Base-by-base conservation (phyloP, 2,329 filamentous ascomycete species). In the Boeremia lycopersici region DNA sequence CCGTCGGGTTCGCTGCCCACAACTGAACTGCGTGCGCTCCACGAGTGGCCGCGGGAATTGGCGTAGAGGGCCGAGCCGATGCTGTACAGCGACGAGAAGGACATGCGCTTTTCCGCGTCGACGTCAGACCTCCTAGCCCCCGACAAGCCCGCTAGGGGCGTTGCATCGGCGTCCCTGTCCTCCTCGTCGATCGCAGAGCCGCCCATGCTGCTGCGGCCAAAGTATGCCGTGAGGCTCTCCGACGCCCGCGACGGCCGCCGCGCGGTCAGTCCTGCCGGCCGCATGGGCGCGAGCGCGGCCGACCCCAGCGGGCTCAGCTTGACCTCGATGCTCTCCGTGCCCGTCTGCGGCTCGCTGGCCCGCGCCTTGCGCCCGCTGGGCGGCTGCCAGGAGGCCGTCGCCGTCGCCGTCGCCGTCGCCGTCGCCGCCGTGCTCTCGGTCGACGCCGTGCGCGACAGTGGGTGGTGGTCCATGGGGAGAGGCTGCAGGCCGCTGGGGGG, bases 31-130 rank as follows among this genome's bases (percentile, higher is more conserved):
- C 77, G 70, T 60, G 61, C 79, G 74, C 74, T 84, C 65, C 63
- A 79, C 72, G 73, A 84, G 76, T 67, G 71, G 64, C 65, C 74
- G 82, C 85, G 59, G 77, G 81, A 66, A 78, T 82, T 83, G 51
- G 73, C 74, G 60, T 74, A 76, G 17, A 79, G 82, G 48, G 80
- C 84, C 6, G 87, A 89, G 39, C 84, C 84, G 23, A 89, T 76
- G 29, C 89, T 91, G 68, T 89, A 89, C 45, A 90, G 77, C 0
- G 89, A 93, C 7, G 88, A 90, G 56, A 88, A 83, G 23, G 89
- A 92, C 70, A 89, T 80, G 45, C 89, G 85, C 66, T 90, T 89
- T 34, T 87, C 78, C 45, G 59, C 78, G 42, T 74, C 72, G 41
- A 61, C 57, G 53, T 74, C 82, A 54, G 83, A 83, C 17, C 79